A percentile compares a stretch with the other conserved stretches of the same genome.
These are phyloP conservation scores for Trichothecium roseum DNA, from an alignment of 2,329 filamentous ascomycete genomes.

Conservation along the genomic window DNA sequence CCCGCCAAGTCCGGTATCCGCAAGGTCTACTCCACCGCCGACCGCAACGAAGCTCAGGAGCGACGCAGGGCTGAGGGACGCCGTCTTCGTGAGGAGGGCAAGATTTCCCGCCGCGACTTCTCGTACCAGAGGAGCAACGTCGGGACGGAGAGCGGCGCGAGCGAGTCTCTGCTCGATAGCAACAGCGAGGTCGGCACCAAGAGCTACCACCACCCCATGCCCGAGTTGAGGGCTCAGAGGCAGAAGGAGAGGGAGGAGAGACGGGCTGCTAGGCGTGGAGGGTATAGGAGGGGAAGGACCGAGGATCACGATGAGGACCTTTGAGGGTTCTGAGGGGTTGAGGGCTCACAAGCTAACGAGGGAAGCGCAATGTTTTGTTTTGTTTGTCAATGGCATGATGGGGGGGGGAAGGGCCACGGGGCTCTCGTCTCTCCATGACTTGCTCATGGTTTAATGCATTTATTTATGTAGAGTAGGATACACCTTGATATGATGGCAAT, in stretches of 20 bases:
- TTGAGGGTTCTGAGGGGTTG: slow-evolving; percentile 1
- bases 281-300: slow-evolving; percentile 20
- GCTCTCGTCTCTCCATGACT: no score
- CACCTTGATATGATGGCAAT: no score
- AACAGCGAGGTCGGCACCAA: slow-evolving; percentile 46
- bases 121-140: slow-evolving; percentile 38
- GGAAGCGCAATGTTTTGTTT: no score
- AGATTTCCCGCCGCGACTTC: slow-evolving; percentile 36
- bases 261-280: slow-evolving; percentile 16
- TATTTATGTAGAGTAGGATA: no score
- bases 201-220: slow-evolving; percentile 45
- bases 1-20: slow-evolving; percentile 40
- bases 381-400: no score
- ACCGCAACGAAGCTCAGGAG: slow-evolving; percentile 39
- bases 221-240: slow-evolving; percentile 31
- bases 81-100: slow-evolving; percentile 41
- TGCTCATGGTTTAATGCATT: no score
- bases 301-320: slow-evolving; percentile 16
- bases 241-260: slow-evolving; percentile 21
- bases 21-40: slow-evolving; percentile 51
- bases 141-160: slow-evolving; percentile 27
- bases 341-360: no score
- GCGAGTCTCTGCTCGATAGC: slow-evolving; percentile 10
- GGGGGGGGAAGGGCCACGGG: no score
- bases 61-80: slow-evolving; percentile 46